Percentiles rank a stretch among this genome's conserved stretches.
Conservation (phyloP, 2,329 filamentous ascomycete species). For the Phaeosphaeria sp. region DNA sequence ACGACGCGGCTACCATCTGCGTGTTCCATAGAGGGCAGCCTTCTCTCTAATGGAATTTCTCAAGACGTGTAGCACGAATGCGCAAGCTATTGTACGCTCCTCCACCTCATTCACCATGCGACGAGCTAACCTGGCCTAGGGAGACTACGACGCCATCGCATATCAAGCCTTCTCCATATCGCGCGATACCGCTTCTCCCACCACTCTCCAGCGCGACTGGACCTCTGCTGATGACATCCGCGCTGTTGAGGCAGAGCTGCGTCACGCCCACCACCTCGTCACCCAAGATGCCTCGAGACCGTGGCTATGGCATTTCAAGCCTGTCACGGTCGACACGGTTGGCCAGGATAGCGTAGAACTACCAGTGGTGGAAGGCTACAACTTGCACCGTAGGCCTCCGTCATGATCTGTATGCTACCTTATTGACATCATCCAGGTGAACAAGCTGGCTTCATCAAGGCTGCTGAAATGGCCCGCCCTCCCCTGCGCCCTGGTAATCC, state of each 20-base stretch:
- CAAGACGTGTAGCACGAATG: constrained; percentile 47
- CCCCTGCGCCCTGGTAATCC: constrained; percentile 31
- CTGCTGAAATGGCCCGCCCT: constrained; percentile 40
- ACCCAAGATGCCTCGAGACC: constrained; percentile 38
- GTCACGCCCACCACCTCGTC: constrained; percentile 35
- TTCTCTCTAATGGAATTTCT: constrained; percentile 49
- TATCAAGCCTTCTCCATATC: constrained; percentile 45
- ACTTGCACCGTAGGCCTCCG: constrained; percentile 35
- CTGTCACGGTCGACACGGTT: constrained; percentile 30
- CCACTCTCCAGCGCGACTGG: constrained; percentile 21
- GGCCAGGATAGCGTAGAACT: constrained; percentile 27
- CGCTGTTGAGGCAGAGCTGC: constrained; percentile 39
- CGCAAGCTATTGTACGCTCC: constrained; percentile 44
- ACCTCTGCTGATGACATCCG: constrained; percentile 33
- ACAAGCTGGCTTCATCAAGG: constrained; percentile 42
- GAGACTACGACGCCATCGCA: constrained; percentile 46
- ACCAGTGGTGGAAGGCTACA: constrained; percentile 37
- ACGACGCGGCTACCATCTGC: constrained; percentile 45
- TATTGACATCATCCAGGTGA: constrained; percentile 38
- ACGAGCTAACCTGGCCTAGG: constrained; percentile 31
- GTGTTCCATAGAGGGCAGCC: constrained; percentile 44
- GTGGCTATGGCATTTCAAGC: constrained; percentile 45
- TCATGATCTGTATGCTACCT: neutral
- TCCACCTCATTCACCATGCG: neutral
- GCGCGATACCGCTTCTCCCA: constrained; percentile 23